Evolutionary conservation across 805 yeast genomes (phyloP), one percentile per base, ranked within the genome.

Genomic region (Danielozyma ontarioensis): DNA sequence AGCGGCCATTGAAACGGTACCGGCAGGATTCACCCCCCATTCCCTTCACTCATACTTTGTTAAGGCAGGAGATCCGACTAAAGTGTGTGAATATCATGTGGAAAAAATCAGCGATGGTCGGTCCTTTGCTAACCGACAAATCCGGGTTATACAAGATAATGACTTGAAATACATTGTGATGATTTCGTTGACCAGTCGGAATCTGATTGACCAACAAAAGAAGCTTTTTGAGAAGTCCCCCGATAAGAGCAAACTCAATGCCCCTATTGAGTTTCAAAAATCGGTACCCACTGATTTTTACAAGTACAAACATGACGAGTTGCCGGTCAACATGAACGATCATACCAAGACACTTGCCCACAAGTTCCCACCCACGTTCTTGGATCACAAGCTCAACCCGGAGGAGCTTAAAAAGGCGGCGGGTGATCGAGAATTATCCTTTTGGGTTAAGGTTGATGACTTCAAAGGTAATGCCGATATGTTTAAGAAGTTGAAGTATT

Each of bases 1-100:
- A 19, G 70, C 59, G 11, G 66, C 65, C 3, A 56, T 64, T 53
- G 57, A 55, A 31, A 45, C 57, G 12, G 45, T 50, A 3, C 44
- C 45, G 0, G 44, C 37, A 4, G 61, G 54, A 3, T 65, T 57
- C 41, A 52, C 53, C n/a, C 72, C 72, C 2, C 67, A 64, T 32
- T 63, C 69, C 2, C 45, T 64, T 24, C 70, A 65, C 37, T 58
- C 64, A 13, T 62, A 57, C 36, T 64, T 65, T 36, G 53, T 63
- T 16, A 59, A 60, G 37, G 63, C 65, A 10, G 67, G 62, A n/a
- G 51, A 46, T 33, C 68, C 59, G 34, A 31, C 41, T 12, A 31
- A 26, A 2, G 53, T 53, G 2, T 53, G 66, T 33, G 46, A 45
- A 25, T 62, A 55, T 44, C 48, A 51, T 22, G 65, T 64, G 8